Percentiles rank a stretch among this genome's conserved stretches.
Conservation (phyloP, 148 eudicot species). For the Vaccinium myrtillus region DNA sequence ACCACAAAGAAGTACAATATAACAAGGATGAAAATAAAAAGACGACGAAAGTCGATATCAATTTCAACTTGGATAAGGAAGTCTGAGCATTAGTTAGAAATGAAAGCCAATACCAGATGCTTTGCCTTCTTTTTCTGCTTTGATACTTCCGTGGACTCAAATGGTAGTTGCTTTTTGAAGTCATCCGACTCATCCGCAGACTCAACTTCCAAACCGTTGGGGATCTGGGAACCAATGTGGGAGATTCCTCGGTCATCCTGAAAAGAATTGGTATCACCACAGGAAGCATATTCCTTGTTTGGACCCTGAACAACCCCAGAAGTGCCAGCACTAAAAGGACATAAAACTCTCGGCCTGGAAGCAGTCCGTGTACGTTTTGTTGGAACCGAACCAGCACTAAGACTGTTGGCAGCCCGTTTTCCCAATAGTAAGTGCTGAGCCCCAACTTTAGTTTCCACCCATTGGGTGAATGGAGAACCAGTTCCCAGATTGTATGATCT, state of each 20-base stretch:
- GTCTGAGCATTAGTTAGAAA: neutral
- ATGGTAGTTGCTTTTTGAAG: conserved; percentile 55
- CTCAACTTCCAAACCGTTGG: conserved; percentile 69
- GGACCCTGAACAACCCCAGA: conserved; percentile 53
- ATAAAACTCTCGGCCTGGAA: conserved; percentile 71
- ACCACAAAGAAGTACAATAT: conserved; percentile 16
- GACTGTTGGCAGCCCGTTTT: conserved; percentile 64
- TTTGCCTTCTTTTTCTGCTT: conserved; percentile 77
- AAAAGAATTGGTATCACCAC: conserved; percentile 87
- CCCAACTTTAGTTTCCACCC: conserved; percentile 52
- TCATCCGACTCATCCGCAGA: conserved; percentile 65
- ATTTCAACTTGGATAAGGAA: neutral
- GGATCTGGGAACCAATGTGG: conserved; percentile 54
- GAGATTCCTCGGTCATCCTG: conserved; percentile 79
- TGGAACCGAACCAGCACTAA: conserved; percentile 62
- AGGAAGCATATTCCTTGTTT: conserved; percentile 69
- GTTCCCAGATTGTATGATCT: conserved; percentile 54
- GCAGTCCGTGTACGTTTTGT: conserved; percentile 88
- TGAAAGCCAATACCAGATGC: conserved; percentile 51
- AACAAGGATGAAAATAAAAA: conserved; percentile 8
- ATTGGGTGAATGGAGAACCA: conserved; percentile 47
- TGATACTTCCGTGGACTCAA: conserved; percentile 61
- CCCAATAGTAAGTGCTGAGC: conserved; percentile 39
- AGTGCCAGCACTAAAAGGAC: conserved; percentile 59
- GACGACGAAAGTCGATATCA: neutral